phyloP scores from a whole-genome alignment of 768 basidiomycete genomes.

The Amanita subjunquillea region DNA sequence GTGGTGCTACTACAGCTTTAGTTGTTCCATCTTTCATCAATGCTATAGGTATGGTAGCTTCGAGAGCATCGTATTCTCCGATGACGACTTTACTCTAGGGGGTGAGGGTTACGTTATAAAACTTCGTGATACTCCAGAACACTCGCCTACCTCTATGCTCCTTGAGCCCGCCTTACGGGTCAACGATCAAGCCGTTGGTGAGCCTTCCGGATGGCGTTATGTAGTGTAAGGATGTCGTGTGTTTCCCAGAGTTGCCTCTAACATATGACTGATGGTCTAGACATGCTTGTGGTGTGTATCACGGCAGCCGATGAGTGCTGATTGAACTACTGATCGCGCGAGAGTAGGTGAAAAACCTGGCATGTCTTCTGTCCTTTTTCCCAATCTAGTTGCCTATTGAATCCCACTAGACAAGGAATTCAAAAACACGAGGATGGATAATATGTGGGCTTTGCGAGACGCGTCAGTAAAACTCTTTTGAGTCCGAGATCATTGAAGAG shows the following conservation, averaged over 20 bases:
- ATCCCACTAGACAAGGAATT: slow-evolving; percentile 23
- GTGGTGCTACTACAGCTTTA: slow-evolving; percentile 72
- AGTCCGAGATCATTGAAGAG: neutral
- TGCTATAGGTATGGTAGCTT: slow-evolving; percentile 40
- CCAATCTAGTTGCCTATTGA: neutral
- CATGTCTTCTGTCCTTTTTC: neutral
- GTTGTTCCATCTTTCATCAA: slow-evolving; percentile 67
- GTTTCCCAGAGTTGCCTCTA: neutral
- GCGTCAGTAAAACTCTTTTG: slow-evolving; percentile 28
- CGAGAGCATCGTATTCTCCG: neutral
- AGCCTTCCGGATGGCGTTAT: slow-evolving; percentile 55
- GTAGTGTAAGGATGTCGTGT: slow-evolving; percentile 45
- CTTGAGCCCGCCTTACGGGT: slow-evolving; percentile 65
- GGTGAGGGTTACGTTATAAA: slow-evolving; percentile 77
- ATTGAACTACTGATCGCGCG: neutral
- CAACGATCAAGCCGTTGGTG: slow-evolving; percentile 35
- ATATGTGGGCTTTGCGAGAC: slow-evolving; percentile 55
- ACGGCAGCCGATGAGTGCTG: neutral
- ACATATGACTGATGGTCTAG: slow-evolving; percentile 15
- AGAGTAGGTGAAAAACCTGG: slow-evolving; percentile 4
- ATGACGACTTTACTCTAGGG: slow-evolving; percentile 22
- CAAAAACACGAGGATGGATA: slow-evolving; percentile 54
- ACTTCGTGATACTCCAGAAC: slow-evolving; percentile 60
- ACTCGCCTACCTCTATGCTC: slow-evolving; percentile 63
- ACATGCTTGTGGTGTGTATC: slow-evolving; percentile 44